Percentiles rank a stretch among this genome's conserved stretches.
phyloP scores from a whole-genome alignment of 192 early-diverging fungal genomes.

The Lobosporangium transversale region DNA sequence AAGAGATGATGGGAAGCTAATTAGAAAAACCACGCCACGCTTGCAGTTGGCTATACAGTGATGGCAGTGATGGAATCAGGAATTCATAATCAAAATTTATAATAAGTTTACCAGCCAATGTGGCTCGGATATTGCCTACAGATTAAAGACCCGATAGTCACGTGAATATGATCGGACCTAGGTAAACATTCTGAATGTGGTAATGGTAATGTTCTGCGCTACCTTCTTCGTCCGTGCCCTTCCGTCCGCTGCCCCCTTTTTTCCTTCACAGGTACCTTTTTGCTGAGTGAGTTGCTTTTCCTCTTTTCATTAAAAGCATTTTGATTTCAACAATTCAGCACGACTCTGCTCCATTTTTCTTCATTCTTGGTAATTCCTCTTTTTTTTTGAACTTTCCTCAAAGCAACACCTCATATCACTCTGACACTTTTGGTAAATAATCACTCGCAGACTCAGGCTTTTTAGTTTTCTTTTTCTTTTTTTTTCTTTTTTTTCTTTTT shows the following conservation, averaged over 20 bases:
- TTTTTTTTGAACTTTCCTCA: background rate
- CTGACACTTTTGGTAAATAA: background rate
- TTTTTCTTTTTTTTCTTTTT: too few species aligned
- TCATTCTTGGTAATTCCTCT: background rate
- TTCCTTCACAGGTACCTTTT: background rate
- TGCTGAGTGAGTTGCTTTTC: background rate
- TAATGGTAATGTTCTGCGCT: background rate
- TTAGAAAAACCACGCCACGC: background rate
- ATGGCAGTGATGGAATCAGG: too few species aligned
- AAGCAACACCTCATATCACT: background rate
- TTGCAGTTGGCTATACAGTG: too few species aligned
- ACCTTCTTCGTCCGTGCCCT: slow-evolving; percentile 2
- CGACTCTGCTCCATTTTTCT: background rate
- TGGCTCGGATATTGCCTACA: too few species aligned
- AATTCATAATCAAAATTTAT: too few species aligned
- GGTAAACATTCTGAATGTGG: background rate
- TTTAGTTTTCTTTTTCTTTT: too few species aligned
- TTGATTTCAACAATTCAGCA: slow-evolving; percentile 4
- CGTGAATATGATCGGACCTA: background rate
- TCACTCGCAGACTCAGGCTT: too few species aligned
- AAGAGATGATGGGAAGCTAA: background rate
- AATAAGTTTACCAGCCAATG: too few species aligned
- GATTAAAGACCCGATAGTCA: too few species aligned
- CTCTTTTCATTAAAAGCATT: too few species aligned
- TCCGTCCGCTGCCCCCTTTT: background rate